These are phyloP conservation scores for Thielaviopsis punctulata DNA, from an alignment of 2,329 filamentous ascomycete genomes.

Conservation along the genomic window DNA sequence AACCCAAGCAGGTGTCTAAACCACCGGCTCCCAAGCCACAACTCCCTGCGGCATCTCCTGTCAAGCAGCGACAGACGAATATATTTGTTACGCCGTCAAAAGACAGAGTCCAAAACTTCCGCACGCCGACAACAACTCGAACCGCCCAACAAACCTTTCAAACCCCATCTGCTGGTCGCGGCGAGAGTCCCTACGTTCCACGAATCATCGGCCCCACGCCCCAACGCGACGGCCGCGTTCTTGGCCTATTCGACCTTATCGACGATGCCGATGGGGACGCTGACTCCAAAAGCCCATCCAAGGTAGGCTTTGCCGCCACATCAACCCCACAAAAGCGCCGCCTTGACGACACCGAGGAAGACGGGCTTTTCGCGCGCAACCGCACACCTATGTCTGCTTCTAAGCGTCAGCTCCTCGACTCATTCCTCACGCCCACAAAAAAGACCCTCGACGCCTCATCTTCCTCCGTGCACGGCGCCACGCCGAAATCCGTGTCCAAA, in stretches of 20 bases:
- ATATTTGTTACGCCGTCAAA: conserved; percentile 30
- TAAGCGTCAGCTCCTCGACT: conserved; percentile 44
- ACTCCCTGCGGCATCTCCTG: conserved; percentile 27
- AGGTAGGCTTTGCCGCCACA: conserved; percentile 1
- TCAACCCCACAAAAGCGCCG: conserved; percentile 31
- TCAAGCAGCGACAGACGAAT: conserved; percentile 24
- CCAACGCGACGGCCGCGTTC: conserved; percentile 58
- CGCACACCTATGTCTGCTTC: conserved; percentile 37
- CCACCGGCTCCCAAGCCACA: conserved; percentile 17
- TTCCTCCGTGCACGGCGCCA: conserved; percentile 20
- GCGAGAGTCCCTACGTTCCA: conserved; percentile 33
- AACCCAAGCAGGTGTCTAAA: conserved; percentile 20
- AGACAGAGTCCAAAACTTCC: conserved; percentile 12
- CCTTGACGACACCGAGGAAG: conserved; percentile 10
- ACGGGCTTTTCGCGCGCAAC: conserved; percentile 20
- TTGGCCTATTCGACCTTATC: conserved; percentile 62
- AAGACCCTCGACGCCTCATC: conserved; percentile 23
- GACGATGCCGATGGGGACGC: too few species aligned
- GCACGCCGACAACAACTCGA: conserved; percentile 19
- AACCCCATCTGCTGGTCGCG: conserved; percentile 39
- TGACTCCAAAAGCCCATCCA: conserved; percentile 18
- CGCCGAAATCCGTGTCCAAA: conserved; percentile 35
- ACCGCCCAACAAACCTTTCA: conserved; percentile 24
- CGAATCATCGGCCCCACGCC: conserved; percentile 61
- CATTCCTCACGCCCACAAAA: conserved; percentile 48